Percentiles rank a stretch among this genome's conserved stretches.
Evolutionary conservation across 75 land plant genomes (phyloP).

Genomic region (Selaginella moellendorffii): DNA sequence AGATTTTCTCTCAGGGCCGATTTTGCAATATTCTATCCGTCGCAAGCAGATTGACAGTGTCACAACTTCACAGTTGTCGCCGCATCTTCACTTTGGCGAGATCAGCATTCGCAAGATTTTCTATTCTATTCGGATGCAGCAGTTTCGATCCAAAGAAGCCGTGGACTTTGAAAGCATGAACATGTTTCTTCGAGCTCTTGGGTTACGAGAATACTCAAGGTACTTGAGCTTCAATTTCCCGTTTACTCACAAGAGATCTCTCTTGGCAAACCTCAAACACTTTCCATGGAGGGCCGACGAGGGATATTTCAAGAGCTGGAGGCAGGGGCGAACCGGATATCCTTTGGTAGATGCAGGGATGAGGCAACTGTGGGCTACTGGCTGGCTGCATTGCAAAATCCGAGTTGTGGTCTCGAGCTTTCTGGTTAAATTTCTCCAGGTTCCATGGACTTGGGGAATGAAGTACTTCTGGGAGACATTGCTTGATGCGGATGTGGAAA

Average conservation of each 20-base stretch:
- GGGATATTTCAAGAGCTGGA: conserved; percentile 4
- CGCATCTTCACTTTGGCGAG: conserved; percentile 7
- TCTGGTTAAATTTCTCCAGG: conserved; percentile 3
- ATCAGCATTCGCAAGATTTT: conserved; percentile 1
- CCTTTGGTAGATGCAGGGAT: conserved; percentile 7
- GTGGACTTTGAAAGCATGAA: background rate
- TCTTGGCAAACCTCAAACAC: background rate
- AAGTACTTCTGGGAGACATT: conserved; percentile 8
- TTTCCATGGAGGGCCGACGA: conserved; percentile 8
- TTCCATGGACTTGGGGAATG: conserved; percentile 8
- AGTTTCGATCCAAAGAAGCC: background rate
- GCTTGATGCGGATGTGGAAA: background rate
- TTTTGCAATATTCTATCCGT: background rate
- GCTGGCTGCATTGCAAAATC: background rate
- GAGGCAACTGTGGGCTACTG: conserved; percentile 6
- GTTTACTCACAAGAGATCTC: conserved; percentile 6
- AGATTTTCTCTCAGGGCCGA: background rate
- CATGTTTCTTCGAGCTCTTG: background rate
- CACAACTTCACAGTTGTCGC: conserved; percentile 1
- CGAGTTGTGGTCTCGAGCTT: conserved; percentile 3
- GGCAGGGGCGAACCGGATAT: conserved; percentile 6
- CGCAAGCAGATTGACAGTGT: background rate
- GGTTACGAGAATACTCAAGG: background rate
- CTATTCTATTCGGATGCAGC: background rate
- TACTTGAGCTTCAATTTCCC: conserved; percentile 7